Base-by-base conservation (phyloP, 805 yeast genomes). In the Schizosaccharomyces lindneri region DNA sequence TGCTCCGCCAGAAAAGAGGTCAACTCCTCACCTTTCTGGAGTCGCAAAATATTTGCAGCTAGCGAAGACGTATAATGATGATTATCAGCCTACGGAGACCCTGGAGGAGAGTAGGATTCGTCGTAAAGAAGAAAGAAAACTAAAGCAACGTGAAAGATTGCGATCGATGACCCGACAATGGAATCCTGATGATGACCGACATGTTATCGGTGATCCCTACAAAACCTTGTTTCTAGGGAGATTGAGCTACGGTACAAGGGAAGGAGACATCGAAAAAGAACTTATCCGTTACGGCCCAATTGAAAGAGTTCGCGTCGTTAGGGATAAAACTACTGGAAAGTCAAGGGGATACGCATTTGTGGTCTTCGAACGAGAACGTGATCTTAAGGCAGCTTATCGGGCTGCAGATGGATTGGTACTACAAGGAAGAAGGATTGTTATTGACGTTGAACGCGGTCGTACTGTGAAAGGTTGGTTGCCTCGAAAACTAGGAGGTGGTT, bases 321-420 rank as follows among this genome's bases (percentile, higher is more conserved):
- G 80, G 63, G 81, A 81, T 62, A 74, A 77, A 60, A 68, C 76
- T 1, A 67, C 72, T 1, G 80, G 79, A 5, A 78, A 78, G 63
- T 79, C 89, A 3, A 75, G 81, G 63, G 97, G 97, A 0, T 90
- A 90, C 70, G 97, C 84, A 0, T 90, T 90, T 68, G 73, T 88
- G 1, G 82, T 83, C 2, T 90, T 80, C 70, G 81, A 78, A 61
- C 73, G 76, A 32, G 84, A 81, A 21, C 64, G 71, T 1, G 85
- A 81, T 63, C 83, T 87, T 27, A 76, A 78, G 60, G 71, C 70
- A 13, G 93, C 95, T 1, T 76, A 78, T 29, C 76, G 79, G 48
- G 82, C 78, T 31, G 77, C 81, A 48, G 80, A 85, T 46, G 81
- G 78, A 0, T 64, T 76, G 60, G 70, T 69, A n/a, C 68, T 84